These are phyloP conservation scores for Canavalia gladiata DNA, from an alignment of 306 rosid species.

Conservation along the genomic window DNA sequence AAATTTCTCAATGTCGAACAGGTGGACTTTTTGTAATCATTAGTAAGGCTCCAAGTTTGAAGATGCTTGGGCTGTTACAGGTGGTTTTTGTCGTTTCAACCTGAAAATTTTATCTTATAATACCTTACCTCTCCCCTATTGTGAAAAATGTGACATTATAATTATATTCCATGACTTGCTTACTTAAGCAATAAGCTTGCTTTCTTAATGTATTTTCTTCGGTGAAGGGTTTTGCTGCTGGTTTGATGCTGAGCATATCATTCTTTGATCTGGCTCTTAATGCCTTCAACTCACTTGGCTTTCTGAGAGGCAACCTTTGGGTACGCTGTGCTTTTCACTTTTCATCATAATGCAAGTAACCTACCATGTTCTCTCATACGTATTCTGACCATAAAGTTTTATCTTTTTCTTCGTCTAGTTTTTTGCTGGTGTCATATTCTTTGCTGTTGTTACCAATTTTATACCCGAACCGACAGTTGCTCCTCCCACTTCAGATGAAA, in stretches of 20 bases:
- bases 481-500: constrained; percentile 75
- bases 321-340: constrained; percentile 54
- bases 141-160: constrained; percentile 3
- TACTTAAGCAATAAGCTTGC: neutral
- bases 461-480: constrained; percentile 81
- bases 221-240: constrained; percentile 94
- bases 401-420: constrained; percentile 63
- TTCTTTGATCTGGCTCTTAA: constrained; percentile 97
- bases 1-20: constrained; percentile 55
- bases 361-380: constrained; percentile 15
- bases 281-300: constrained; percentile 91
- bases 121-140: neutral
- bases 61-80: constrained; percentile 93
- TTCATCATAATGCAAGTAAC: constrained; percentile 8
- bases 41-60: constrained; percentile 84
- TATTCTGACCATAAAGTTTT: constrained; percentile 39
- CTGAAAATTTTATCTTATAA: neutral
- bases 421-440: constrained; percentile 92
- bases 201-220: constrained; percentile 24
- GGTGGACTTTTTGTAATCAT: constrained; percentile 90
- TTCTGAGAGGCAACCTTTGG: constrained; percentile 92
- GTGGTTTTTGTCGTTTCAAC: constrained; percentile 46
- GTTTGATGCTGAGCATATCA: constrained; percentile 94
- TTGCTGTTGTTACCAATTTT: constrained; percentile 79
- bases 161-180: constrained; percentile 1